Conservation (phyloP, 2,329 filamentous ascomycete species). For the Alternaria incomplexa region DNA sequence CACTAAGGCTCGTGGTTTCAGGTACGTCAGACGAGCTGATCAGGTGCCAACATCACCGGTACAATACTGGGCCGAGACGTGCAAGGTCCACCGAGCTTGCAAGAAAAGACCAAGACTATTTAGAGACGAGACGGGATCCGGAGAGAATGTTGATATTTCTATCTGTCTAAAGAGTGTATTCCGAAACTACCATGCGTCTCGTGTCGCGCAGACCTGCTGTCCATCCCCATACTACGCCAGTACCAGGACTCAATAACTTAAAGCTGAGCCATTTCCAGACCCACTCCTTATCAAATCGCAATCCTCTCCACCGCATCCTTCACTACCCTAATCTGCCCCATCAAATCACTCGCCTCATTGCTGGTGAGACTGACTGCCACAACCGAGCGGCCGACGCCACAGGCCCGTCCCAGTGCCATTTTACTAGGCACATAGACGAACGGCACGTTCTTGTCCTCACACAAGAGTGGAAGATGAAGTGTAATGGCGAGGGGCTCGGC, state of each 20-base stretch:
- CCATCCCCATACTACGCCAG: not conserved
- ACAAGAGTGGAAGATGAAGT: not conserved
- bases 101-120: not conserved
- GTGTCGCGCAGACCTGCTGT: not conserved
- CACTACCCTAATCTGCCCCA: not conserved
- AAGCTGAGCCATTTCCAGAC: not conserved
- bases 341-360: not conserved
- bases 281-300: not conserved
- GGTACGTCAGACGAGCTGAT: too few relatives aligned
- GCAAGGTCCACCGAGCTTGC: too few relatives aligned
- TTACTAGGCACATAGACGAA: not conserved
- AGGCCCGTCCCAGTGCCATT: not conserved
- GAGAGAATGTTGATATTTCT: accelerated
- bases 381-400: not conserved
- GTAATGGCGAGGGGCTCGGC: not conserved
- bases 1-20: too few relatives aligned
- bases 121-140: not conserved
- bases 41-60: too few relatives aligned
- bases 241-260: not conserved
- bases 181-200: not conserved
- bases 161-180: not conserved
- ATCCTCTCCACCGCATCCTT: not conserved
- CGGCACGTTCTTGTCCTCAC: not conserved
- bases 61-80: too few relatives aligned
- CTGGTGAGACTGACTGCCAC: not conserved